Evolutionary conservation across 2,329 filamentous ascomycete genomes (phyloP).

Genomic region (Dothideomycetes sp.): DNA sequence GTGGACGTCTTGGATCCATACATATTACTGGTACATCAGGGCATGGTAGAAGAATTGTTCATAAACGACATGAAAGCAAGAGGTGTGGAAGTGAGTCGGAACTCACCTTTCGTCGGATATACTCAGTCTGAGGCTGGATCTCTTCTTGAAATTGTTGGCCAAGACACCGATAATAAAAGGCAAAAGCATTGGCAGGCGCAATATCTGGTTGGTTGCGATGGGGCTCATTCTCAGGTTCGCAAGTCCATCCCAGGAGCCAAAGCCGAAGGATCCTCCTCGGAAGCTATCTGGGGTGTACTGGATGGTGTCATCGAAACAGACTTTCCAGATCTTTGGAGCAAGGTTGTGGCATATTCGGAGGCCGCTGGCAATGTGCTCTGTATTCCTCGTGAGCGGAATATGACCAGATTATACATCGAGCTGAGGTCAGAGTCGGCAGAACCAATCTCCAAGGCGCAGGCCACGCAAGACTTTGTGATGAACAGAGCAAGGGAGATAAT

Average conservation of each 20-base stretch:
- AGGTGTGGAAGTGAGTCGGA: constrained; percentile 52
- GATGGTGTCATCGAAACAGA: constrained; percentile 61
- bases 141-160: constrained; percentile 32
- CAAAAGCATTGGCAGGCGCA: constrained; percentile 40
- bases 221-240: constrained; percentile 60
- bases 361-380: constrained; percentile 60
- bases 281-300: constrained; percentile 60
- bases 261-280: constrained; percentile 36
- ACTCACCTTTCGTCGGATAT: constrained; percentile 49
- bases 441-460: constrained; percentile 20
- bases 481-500: constrained; percentile 43
- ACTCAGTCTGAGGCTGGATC: constrained; percentile 26
- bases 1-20: constrained; percentile 44
- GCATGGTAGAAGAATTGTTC: constrained; percentile 63
- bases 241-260: constrained; percentile 46
- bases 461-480: constrained; percentile 59
- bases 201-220: constrained; percentile 63
- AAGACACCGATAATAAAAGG: constrained; percentile 26
- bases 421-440: constrained; percentile 26
- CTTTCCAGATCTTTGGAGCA: constrained; percentile 67
- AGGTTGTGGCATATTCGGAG: constrained; percentile 58
- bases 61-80: constrained; percentile 57
- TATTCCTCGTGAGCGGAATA: constrained; percentile 60
- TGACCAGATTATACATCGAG: constrained; percentile 52
- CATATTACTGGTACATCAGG: constrained; percentile 53